These are phyloP conservation scores for Aegilops longissima DNA, from an alignment of 176 grass and related monocot species.

Conservation along the genomic window DNA sequence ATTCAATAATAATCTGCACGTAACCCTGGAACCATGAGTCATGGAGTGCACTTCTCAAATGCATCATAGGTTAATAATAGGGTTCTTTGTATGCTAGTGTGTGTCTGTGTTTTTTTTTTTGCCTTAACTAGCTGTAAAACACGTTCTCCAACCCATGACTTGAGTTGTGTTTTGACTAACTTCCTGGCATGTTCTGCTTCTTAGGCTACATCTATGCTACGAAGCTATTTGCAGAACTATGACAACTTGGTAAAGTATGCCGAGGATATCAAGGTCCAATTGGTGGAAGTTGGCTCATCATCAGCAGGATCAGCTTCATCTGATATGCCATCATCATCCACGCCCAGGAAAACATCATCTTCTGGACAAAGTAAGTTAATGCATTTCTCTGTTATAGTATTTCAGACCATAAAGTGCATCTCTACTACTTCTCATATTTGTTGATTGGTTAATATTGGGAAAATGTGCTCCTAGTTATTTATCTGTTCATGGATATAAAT, in stretches of 20 bases:
- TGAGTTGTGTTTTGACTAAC: conserved; percentile 23
- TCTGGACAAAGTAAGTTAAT: conserved; percentile 50
- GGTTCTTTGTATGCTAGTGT: conserved; percentile 3
- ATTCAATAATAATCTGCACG: not conserved
- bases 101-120: not conserved
- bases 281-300: conserved; percentile 51
- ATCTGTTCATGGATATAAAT: not conserved
- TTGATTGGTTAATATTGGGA: not conserved
- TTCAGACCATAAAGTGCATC: not conserved
- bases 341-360: conserved; percentile 66
- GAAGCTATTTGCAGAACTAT: conserved; percentile 65
- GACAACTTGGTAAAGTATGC: conserved; percentile 73
- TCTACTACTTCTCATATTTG: not conserved
- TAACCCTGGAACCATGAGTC: not conserved
- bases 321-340: conserved; percentile 46
- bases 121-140: not conserved
- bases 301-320: conserved; percentile 34
- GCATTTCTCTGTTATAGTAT: not conserved
- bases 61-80: conserved; percentile 3
- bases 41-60: not conserved
- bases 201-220: conserved; percentile 75
- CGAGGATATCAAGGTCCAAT: conserved; percentile 51
- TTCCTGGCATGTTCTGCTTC: conserved; percentile 7
- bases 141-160: not conserved
- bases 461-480: not conserved